Conservation (phyloP, 768 basidiomycete species). For the Vararia minispora region DNA sequence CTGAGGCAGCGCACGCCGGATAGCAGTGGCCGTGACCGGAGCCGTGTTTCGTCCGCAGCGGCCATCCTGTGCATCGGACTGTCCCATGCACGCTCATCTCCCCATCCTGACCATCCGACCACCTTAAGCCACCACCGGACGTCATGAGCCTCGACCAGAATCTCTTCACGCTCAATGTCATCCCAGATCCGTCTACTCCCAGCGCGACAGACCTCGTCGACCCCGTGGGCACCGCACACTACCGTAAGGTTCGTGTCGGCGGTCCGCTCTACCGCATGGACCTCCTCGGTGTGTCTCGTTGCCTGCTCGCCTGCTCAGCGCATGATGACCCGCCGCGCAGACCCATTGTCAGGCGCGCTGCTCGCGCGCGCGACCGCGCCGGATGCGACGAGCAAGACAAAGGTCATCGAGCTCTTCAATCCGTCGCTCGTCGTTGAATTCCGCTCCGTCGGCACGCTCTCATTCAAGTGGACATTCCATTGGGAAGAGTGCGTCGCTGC, state of each 20-base stretch:
- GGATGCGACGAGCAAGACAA: slow-evolving; percentile 53
- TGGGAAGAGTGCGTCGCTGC: slow-evolving; percentile 77
- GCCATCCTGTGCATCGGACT: no score
- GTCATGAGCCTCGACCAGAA: slow-evolving; percentile 78
- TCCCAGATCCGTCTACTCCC: slow-evolving; percentile 45
- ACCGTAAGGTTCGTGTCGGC: slow-evolving; percentile 54
- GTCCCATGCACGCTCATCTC: no score
- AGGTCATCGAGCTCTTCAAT: slow-evolving; percentile 67
- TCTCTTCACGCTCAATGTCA: slow-evolving; percentile 67
- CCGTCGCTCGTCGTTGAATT: slow-evolving; percentile 61
- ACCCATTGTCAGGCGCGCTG: slow-evolving; percentile 63
- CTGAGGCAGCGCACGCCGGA: no score
- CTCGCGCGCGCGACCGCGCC: slow-evolving; percentile 59
- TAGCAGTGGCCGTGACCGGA: no score
- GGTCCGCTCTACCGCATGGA: slow-evolving; percentile 51
- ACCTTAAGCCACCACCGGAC: neutral
- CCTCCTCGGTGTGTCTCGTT: slow-evolving; percentile 43
- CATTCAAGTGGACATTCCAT: slow-evolving; percentile 68
- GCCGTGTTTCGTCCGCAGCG: no score
- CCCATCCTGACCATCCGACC: no score
- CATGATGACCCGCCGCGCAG: slow-evolving; percentile 24
- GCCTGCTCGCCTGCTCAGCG: neutral
- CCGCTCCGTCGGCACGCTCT: slow-evolving; percentile 60
- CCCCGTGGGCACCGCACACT: slow-evolving; percentile 49
- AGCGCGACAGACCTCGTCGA: slow-evolving; percentile 63